Evolutionary conservation across 1,284 basidiomycete species (phyloP), one percentile per base, ranked within the genome.

Genomic region (Anthracocystis setariae): DNA sequence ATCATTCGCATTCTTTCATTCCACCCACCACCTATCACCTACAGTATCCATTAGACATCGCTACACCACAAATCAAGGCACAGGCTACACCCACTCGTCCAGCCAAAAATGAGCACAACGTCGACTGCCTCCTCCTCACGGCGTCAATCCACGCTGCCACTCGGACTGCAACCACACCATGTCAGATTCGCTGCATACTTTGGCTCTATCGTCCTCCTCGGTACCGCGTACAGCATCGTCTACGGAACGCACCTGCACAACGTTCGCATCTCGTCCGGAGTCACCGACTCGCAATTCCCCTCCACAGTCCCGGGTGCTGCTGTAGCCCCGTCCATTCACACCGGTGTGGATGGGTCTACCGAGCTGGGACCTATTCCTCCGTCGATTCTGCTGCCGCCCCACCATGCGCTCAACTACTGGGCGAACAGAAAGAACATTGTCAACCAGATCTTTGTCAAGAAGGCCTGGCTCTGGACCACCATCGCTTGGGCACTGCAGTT

Each of bases 361-460:
- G 85, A 88, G 2, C 85, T 91, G 75, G 91, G 90, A 5, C 74
- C 56, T 8, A 59, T 73, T 23, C 76, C 76, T 7, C 50, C 62
- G 4, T 72, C 65, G 8, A 56, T 74, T 83, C 93, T 93, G 79
- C 93, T 93, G 79, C 60, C 55, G 15, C 64, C 70, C 5, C 29
- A 57, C 20, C 64, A 67, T 39, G 64, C 57, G 15, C 50, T 68
- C 25, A 60, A 63, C 51, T 73, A 68, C 51, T 73, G 70, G 70
- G 92, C 93, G 5, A 87, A 87, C 71, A 93, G 95, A 83, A 84
- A 86, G 61, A 97, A 96, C 82, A 60, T 88, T 4, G 86, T 97
- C 80, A 98, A 98, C 79, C 87, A 88, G 58, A 85, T 89, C 75
- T 94, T 96, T 84, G 92, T 95, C 79, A 98, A 98, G 85, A 87